Conservation (phyloP, 2,329 filamentous ascomycete species). For the Penicillium rolfsii region DNA sequence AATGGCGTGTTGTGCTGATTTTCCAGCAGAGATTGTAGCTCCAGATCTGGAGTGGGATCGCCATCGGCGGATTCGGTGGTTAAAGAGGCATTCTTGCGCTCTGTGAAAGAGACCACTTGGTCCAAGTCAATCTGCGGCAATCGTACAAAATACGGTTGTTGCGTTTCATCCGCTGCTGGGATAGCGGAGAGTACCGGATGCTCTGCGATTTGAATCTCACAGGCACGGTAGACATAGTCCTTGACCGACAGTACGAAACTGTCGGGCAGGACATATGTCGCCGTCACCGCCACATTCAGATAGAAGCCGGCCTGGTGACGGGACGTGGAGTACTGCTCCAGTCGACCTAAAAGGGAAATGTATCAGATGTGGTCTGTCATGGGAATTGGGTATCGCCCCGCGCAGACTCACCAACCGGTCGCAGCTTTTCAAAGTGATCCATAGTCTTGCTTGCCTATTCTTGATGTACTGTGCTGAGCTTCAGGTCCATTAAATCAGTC, state of each 20-base stretch:
- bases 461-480: background rate
- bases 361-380: constrained; percentile 10
- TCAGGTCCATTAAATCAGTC: too few relatives aligned
- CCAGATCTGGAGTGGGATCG: constrained; percentile 35
- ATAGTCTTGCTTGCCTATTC: constrained; percentile 51
- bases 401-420: constrained; percentile 34
- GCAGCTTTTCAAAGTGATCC: constrained; percentile 50
- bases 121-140: constrained; percentile 49
- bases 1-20: constrained; percentile 49
- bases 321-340: constrained; percentile 51
- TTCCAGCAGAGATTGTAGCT: constrained; percentile 48
- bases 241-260: constrained; percentile 30
- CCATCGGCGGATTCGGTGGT: constrained; percentile 24
- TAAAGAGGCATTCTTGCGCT: constrained; percentile 22
- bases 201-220: constrained; percentile 40
- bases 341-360: constrained; percentile 36
- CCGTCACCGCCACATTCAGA: constrained; percentile 49
- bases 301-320: constrained; percentile 51
- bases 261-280: constrained; percentile 40
- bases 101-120: constrained; percentile 42
- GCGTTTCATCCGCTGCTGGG: constrained; percentile 45
- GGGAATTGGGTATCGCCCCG: background rate
- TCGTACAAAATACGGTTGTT: constrained; percentile 49
- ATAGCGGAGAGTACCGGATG: constrained; percentile 52
- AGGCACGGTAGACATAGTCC: constrained; percentile 44